Conservation (phyloP, 345 rosid genomes). For the Anacardium occidentale region DNA sequence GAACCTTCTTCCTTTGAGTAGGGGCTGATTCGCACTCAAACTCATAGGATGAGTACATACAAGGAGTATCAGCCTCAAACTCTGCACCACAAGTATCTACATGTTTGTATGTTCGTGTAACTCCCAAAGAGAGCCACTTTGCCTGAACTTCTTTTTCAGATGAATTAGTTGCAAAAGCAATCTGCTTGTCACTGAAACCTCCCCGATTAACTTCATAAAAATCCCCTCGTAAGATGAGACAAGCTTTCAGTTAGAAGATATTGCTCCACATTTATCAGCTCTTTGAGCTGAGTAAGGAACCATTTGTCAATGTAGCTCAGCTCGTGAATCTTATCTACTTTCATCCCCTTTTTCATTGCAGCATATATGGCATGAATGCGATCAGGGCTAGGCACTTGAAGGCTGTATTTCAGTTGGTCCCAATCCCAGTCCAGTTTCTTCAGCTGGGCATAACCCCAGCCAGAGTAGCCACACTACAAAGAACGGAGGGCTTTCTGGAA, state of each 20-base stretch:
- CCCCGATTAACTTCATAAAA: constrained; percentile 71
- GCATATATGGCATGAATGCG: constrained; percentile 88
- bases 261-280: constrained; percentile 86
- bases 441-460: constrained; percentile 82
- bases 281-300: constrained; percentile 90
- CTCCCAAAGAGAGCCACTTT: constrained; percentile 63
- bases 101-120: constrained; percentile 80
- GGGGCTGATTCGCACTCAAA: constrained; percentile 91
- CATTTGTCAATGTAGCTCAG: constrained; percentile 84
- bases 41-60: constrained; percentile 96
- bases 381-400: constrained; percentile 87
- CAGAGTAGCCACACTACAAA: constrained; percentile 74
- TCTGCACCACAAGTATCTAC: constrained; percentile 99
- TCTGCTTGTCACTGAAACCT: constrained; percentile 96
- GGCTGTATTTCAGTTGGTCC: constrained; percentile 83
- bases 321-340: constrained; percentile 77
- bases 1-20: constrained; percentile 66
- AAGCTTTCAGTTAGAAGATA: constrained; percentile 59
- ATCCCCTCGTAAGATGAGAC: constrained; percentile 71
- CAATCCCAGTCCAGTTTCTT: constrained; percentile 90
- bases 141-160: constrained; percentile 78
- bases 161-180: constrained; percentile 85
- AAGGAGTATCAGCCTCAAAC: constrained; percentile 94
- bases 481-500: constrained; percentile 93
- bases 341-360: constrained; percentile 96